phyloP scores from a whole-genome alignment of 1,284 basidiomycete species.

The Ganoderma meredithae region DNA sequence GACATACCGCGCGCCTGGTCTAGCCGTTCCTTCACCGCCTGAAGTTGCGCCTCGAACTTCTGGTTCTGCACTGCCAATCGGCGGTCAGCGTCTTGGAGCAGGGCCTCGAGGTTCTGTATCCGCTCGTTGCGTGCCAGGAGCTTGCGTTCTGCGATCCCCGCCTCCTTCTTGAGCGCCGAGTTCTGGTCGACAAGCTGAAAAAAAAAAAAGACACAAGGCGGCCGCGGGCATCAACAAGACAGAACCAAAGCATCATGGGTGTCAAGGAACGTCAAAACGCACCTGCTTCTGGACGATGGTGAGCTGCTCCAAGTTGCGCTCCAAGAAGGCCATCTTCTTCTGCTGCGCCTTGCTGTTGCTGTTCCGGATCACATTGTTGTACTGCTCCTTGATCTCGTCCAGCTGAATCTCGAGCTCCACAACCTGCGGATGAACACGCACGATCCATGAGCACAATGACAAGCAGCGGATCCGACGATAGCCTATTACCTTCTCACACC shows the following conservation, averaged over 20 bases:
- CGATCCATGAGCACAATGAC: slow-evolving; percentile 18
- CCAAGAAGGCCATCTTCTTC: slow-evolving; percentile 99
- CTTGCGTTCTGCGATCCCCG: slow-evolving; percentile 96
- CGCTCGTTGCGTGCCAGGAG: slow-evolving; percentile 95
- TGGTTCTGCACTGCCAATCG: slow-evolving; percentile 91
- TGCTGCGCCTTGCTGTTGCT: slow-evolving; percentile 98
- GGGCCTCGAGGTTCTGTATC: slow-evolving; percentile 93
- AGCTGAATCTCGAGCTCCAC: slow-evolving; percentile 99
- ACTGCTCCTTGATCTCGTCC: slow-evolving; percentile 99
- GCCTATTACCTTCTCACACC: slow-evolving; percentile 92
- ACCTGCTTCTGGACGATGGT: slow-evolving; percentile 98
- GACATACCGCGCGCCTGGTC: slow-evolving; percentile 90
- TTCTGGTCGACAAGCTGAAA: slow-evolving; percentile 97
- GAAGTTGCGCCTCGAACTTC: slow-evolving; percentile 94
- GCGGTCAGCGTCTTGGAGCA: slow-evolving; percentile 93
- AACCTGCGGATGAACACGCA: slow-evolving; percentile 62
- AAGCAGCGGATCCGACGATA: slow-evolving; percentile 11
- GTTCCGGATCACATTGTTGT: slow-evolving; percentile 97
- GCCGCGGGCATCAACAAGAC: slow-evolving; percentile 24
- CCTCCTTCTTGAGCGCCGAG: slow-evolving; percentile 96
- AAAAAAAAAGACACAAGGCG: slow-evolving; percentile 23
- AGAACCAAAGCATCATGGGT: slow-evolving; percentile 11
- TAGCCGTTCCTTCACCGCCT: slow-evolving; percentile 90
- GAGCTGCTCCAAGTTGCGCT: slow-evolving; percentile 96
- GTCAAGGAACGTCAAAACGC: slow-evolving; percentile 28